Evolutionary conservation across 345 rosid species (phyloP), one percentile per base, ranked within the genome.

Genomic region (Carallia brachiata): DNA sequence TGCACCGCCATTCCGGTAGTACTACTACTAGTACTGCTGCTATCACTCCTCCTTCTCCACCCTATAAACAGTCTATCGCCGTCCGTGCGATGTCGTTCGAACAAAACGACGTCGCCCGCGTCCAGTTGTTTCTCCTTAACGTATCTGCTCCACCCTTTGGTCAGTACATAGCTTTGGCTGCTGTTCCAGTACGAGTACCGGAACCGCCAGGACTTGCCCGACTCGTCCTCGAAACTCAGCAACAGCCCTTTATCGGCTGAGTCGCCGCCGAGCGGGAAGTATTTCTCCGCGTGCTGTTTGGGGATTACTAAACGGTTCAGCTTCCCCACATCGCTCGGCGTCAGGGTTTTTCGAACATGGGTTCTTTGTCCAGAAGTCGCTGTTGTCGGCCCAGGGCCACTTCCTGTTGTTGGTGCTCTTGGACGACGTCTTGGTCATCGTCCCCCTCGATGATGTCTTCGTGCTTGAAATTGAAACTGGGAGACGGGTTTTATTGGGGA

Each of bases 61-160:
- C 94, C 92, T 37, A 92, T 88, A 71, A 92, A 88, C 75, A 92
- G 65, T 55, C 84, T 77, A 18, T 87, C 83, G 2, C 77, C 69
- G 16, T 87, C 90, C 1, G 67, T 58, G 17, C 83, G 82, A 80
- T 87, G 88, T 30, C 95, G 85, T 63, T 82, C 81, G 72, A 92
- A 92, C 66, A 81, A 78, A 71, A 90, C 84, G 39, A 87, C 77
- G 62, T 92, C 97, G 0, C 97, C 97, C 0, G 96, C 96, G 55
- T 85, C 96, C 0, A 92, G 90, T 57, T 85, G 86, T 75, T 92
- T 92, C 73, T 92, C 97, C 70, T 90, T 92, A 19, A 92, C 96
- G 66, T 90, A 92, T 54, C 94, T 71, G 69, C 97, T 90, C 97
- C 97, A 92, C 6, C 97, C 97, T 80, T 92, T 92, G 4, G 97